Evolutionary conservation across 2,329 filamentous ascomycete genomes (phyloP).

Genomic region (Sporothrix schenckii): DNA sequence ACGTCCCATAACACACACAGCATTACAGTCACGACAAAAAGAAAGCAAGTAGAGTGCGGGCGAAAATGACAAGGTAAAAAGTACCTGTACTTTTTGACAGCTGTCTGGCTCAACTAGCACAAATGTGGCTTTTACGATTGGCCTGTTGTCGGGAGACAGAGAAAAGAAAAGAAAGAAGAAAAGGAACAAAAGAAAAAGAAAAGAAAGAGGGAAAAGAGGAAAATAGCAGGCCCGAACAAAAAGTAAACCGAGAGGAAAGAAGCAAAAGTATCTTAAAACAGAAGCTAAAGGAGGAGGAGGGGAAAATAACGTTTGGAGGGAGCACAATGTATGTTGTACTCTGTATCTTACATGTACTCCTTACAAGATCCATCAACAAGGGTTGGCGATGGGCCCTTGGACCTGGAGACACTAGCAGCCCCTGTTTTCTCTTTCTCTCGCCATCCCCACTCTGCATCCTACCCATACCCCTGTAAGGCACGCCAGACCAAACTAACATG

Average conservation of each 20-base stretch:
- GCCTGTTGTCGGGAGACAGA: not conserved
- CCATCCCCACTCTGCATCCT: slow-evolving; percentile 22
- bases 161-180: slow-evolving; percentile 13
- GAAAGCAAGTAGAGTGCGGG: too few relatives aligned
- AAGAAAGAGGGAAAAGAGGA: not conserved
- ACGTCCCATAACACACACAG: too few relatives aligned
- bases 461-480: slow-evolving; percentile 31
- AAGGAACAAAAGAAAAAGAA: slow-evolving; percentile 12
- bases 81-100: slow-evolving; percentile 9
- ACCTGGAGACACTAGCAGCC: slow-evolving; percentile 13
- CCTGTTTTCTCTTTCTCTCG: slow-evolving; percentile 20
- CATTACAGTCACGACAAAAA: too few relatives aligned
- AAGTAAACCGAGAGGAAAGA: too few relatives aligned
- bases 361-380: not conserved
- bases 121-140: slow-evolving; percentile 9
- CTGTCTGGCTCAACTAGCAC: slow-evolving; percentile 16
- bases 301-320: not conserved
- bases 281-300: too few relatives aligned
- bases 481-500: slow-evolving; percentile 27
- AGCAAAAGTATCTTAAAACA: too few relatives aligned
- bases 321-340: too few relatives aligned
- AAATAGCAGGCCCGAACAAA: not conserved
- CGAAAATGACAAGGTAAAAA: not conserved
- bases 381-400: too few relatives aligned
- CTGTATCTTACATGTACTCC: not conserved